Conservation (phyloP, 208 protist species). For the Crithidia acanthocephali region DNA sequence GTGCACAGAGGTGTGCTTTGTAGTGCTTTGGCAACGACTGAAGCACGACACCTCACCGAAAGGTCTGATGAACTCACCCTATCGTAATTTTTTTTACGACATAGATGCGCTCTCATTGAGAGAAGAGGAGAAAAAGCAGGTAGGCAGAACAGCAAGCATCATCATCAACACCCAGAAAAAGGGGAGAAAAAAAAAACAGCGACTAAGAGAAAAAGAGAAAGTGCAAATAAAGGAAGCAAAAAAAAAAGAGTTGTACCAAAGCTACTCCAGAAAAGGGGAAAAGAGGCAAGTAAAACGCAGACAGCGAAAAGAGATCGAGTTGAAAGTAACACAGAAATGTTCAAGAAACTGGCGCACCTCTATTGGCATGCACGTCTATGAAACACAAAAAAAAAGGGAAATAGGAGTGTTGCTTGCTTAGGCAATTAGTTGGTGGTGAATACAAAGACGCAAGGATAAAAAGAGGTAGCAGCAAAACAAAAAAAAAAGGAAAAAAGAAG, state of each 20-base stretch:
- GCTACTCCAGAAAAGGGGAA: neutral
- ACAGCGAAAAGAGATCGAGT: too few relatives aligned
- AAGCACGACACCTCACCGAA: too few relatives aligned
- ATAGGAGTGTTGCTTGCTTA: neutral
- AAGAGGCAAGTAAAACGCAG: neutral
- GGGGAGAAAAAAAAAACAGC: too few relatives aligned
- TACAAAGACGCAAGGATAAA: neutral
- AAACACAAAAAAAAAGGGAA: neutral
- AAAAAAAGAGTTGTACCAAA: neutral
- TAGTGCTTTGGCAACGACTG: too few relatives aligned
- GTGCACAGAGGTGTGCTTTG: too few relatives aligned
- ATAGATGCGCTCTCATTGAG: too few relatives aligned
- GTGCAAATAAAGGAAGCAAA: neutral
- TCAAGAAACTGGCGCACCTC: too few relatives aligned
- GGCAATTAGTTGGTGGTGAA: neutral
- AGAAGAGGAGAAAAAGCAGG: too few relatives aligned
- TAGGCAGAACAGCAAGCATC: too few relatives aligned
- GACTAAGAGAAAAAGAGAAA: neutral
- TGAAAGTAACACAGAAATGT: neutral
- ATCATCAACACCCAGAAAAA: neutral
- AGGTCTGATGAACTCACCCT: too few relatives aligned
- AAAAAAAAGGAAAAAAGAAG: slow-evolving; percentile 8
- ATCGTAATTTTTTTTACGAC: too few relatives aligned
- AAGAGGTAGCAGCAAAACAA: neutral
- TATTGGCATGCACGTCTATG: too few relatives aligned